Percentiles rank a stretch among this genome's conserved stretches.
These are phyloP conservation scores for Hygrophila difformis DNA, from an alignment of 257 asterid species.

Conservation along the genomic window DNA sequence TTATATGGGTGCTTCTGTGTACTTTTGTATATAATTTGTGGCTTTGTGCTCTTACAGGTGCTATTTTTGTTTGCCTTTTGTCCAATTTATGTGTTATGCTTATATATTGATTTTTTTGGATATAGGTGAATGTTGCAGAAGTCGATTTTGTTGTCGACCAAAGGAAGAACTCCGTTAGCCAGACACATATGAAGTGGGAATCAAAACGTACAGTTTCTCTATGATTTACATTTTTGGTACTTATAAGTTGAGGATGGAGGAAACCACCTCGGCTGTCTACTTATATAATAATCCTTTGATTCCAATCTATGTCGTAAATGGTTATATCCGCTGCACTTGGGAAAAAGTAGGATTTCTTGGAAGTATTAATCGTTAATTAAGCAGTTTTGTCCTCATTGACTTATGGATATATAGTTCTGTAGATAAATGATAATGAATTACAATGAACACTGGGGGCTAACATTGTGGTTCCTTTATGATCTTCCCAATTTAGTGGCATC, in stretches of 20 bases:
- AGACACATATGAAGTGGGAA: slow-evolving; percentile 22
- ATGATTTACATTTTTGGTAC: slow-evolving; percentile 4
- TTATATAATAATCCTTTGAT: not conserved
- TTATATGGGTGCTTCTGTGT: not conserved
- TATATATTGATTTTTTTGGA: not conserved
- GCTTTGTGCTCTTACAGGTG: slow-evolving; percentile 1
- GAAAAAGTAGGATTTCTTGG: too few relatives aligned
- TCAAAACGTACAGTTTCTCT: slow-evolving; percentile 26
- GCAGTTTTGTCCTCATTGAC: too few relatives aligned
- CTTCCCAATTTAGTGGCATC: too few relatives aligned
- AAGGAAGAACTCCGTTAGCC: slow-evolving; percentile 12
- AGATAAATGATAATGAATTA: too few relatives aligned
- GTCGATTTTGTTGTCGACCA: slow-evolving; percentile 47
- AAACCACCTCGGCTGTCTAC: too few relatives aligned
- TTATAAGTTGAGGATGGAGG: not conserved
- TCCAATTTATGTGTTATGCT: not conserved
- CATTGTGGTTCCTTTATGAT: too few relatives aligned
- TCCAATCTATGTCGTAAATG: not conserved
- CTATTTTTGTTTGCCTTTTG: not conserved
- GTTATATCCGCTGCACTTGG: too few relatives aligned
- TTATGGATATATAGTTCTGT: too few relatives aligned
- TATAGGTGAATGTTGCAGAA: slow-evolving; percentile 54
- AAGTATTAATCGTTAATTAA: too few relatives aligned
- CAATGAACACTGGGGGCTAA: too few relatives aligned
- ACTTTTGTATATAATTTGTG: not conserved